Evolutionary conservation across 2,329 filamentous ascomycete genomes (phyloP).

Genomic region (Penicillium sp.): DNA sequence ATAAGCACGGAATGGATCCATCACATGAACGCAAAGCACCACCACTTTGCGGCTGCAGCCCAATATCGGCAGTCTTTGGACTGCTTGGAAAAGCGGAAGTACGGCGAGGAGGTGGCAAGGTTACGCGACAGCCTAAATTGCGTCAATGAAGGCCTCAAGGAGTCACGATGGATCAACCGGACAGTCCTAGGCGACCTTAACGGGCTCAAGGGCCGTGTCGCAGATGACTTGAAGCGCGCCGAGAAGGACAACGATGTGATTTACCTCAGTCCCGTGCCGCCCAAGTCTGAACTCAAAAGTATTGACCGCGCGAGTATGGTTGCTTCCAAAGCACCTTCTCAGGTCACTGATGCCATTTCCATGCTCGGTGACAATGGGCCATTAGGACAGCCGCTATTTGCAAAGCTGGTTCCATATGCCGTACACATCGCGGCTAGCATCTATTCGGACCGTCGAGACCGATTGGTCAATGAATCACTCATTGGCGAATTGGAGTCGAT

Average conservation of each 20-base stretch:
- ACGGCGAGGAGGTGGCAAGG: constrained; percentile 90
- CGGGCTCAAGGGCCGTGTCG: constrained; percentile 74
- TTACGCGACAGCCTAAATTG: constrained; percentile 78
- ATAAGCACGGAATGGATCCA: constrained; percentile 96
- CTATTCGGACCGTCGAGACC: constrained; percentile 86
- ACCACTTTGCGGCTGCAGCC: constrained; percentile 93
- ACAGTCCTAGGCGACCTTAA: constrained; percentile 78
- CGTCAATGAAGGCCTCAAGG: constrained; percentile 81
- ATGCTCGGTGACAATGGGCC: constrained; percentile 76
- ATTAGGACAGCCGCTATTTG: constrained; percentile 81
- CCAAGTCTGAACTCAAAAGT: constrained; percentile 81
- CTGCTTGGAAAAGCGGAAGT: constrained; percentile 87
- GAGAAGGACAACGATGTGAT: constrained; percentile 97
- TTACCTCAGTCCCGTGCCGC: constrained; percentile 79
- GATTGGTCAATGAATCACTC: constrained; percentile 84
- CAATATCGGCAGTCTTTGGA: constrained; percentile 90
- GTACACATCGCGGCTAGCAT: constrained; percentile 94
- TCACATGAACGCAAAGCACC: constrained; percentile 93
- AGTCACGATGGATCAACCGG: constrained; percentile 78
- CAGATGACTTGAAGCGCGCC: constrained; percentile 84
- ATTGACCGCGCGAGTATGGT: constrained; percentile 92
- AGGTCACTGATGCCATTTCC: constrained; percentile 76
- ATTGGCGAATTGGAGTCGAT: constrained; percentile 79
- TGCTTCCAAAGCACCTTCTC: constrained; percentile 69
- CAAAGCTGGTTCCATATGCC: constrained; percentile 89